Evolutionary conservation across 192 early-diverging fungal species (phyloP).

Genomic region (Pecoramyces ruminantium): DNA sequence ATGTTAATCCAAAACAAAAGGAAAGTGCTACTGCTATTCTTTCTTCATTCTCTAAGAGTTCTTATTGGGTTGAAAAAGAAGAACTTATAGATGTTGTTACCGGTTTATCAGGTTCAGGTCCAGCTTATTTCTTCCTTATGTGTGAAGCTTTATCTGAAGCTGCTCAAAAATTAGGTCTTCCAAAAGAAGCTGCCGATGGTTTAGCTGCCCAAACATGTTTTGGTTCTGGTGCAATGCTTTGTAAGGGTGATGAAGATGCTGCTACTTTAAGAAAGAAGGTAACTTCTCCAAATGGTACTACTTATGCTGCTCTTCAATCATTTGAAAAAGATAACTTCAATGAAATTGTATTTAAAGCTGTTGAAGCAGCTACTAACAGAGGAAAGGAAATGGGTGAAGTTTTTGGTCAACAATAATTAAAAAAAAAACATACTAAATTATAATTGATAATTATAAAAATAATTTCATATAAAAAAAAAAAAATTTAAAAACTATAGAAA

Average conservation of each 20-base stretch:
- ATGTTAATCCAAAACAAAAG: conserved; percentile 25
- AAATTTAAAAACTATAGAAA: too few relatives aligned
- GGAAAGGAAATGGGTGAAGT: conserved; percentile 50
- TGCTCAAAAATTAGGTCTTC: conserved; percentile 55
- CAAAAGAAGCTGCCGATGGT: conserved; percentile 47
- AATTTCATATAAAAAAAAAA: too few relatives aligned
- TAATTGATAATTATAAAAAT: too few relatives aligned
- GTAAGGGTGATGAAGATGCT: conserved; percentile 27
- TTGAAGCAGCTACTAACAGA: conserved; percentile 48
- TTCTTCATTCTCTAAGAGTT: conserved; percentile 53
- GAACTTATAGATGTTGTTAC: conserved; percentile 69
- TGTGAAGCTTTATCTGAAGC: conserved; percentile 77
- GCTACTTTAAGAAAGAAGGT: conserved; percentile 56
- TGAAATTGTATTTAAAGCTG: conserved; percentile 29
- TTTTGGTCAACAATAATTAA: conserved; percentile 15
- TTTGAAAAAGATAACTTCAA: conserved; percentile 44
- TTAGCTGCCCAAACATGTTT: conserved; percentile 83
- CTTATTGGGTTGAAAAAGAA: conserved; percentile 71
- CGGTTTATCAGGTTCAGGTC: conserved; percentile 58
- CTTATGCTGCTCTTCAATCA: conserved; percentile 68
- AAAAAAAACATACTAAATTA: too few relatives aligned
- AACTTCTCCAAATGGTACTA: conserved; percentile 70
- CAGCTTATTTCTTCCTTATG: conserved; percentile 89
- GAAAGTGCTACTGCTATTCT: conserved; percentile 49
- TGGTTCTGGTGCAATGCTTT: conserved; percentile 75